Base-by-base conservation (phyloP, 2,329 filamentous ascomycete species). In the Pyrenophora tritici-repentis region DNA sequence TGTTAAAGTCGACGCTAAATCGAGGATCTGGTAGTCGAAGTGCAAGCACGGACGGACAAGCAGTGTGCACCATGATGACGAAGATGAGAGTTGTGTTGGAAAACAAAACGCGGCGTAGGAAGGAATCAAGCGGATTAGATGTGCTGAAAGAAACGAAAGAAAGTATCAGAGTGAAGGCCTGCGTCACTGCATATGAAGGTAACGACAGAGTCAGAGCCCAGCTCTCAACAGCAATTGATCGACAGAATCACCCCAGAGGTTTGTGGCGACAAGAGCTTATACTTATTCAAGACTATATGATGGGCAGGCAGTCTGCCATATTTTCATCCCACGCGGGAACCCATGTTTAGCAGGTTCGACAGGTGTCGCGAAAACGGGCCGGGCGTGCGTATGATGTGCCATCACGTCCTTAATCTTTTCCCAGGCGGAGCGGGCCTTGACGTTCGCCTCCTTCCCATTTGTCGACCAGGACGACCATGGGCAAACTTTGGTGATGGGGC, bases 11-110 rank as follows among this genome's bases (percentile, higher is more conserved):
- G 9, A 63, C 54, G 40, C 61, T 62, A 51, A 63, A 62, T 26
- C 58, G 61, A 49, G 53, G 52, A 45, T 54, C 62, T 6, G 64
- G 64, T 8, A 67, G 53, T n/a, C 58, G 41, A n/a, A 65, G 55
- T 24, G 61, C 54, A 8, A 65, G 56, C 33, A 52, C 46, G 12
- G 54, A 50, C 18, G 56, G 55, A 22, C 59, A 47, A 33, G 52
- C 43, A 52, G 45, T 36, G 24, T 56, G 36, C 20, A 59, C 47
- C 62, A 66, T 65, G 7, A 8, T 50, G 46, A 35, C 31, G 36
- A 58, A 51, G 26, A 37, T 12, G 16, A 34, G 17, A 33, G 16
- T 7, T 17, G 10, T 20, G 16, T 36, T 24, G 8, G 6, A 13
- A 1, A 18, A 34, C 9, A 13, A 13, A 17, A 26, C 16, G 9